Evolutionary conservation across 345 rosid genomes (phyloP), one percentile per base, ranked within the genome.

Genomic region (Cardiospermum halicacabum): DNA sequence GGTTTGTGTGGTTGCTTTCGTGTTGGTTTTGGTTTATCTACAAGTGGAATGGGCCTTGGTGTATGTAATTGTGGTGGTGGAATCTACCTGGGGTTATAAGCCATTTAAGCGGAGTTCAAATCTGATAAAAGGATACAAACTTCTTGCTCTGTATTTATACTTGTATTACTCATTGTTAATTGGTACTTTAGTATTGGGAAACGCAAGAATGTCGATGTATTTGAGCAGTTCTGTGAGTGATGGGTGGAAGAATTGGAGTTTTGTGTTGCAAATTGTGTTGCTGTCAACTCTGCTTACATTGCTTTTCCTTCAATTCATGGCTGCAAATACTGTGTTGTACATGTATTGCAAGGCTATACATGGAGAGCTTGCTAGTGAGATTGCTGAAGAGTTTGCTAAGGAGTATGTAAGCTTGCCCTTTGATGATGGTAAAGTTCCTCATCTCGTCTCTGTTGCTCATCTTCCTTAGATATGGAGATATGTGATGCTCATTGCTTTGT

Each of bases 401-500:
- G 88, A 83, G 42, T 88, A 86, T 45, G 82, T 83, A 3, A 82
- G 92, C 37, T 80, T 89, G 78, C 98, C 97, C 56, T 85, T 86
- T 65, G 89, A 83, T 50, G 84, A 83, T 19, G 82, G 73, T 25
- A 90, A 93, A 78, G 89, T 74, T 48, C 91, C 93, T 72, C 85
- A 77, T 77, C 73, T 85, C 65, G 82, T 86, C 53, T 84, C 76
- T 65, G 71, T 74, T 26, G 53, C 74, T 65, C 68, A 77, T 54
- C 62, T 27, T 53, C 36, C 62, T 62, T 67, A 34, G 64, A 58
- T 32, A 22, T n/a, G 64, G 8, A 16, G 11, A 19, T 48, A 21
- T 11, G 26, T 49, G n/a, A 32, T 0, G 24, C 9, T 3, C 11
- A 12, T 18, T 45, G 3, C n/a, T 18, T 69, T 66, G 63, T 65